Evolutionary conservation across 1,284 basidiomycete genomes (phyloP).

Genomic region (Thelephora terrestris): DNA sequence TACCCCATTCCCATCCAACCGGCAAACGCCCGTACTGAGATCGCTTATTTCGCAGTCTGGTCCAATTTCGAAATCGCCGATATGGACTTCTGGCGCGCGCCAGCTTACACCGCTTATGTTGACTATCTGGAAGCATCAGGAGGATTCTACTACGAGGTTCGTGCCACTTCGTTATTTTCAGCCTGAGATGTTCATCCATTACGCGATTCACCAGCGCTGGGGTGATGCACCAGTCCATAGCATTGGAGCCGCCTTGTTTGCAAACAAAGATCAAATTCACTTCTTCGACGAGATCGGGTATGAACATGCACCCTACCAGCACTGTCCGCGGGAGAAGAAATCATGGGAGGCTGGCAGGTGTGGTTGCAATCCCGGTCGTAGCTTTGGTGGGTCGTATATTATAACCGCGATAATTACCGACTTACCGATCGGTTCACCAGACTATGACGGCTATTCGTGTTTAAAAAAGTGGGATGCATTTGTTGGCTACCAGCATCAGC

Average conservation of each 20-base stretch:
- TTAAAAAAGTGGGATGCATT: conserved; percentile 34
- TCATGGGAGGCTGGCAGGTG: conserved; percentile 36
- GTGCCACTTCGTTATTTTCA: conserved; percentile 8
- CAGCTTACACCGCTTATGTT: conserved; percentile 67
- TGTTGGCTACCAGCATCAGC: neutral
- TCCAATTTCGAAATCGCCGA: conserved; percentile 73
- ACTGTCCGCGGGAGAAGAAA: conserved; percentile 37
- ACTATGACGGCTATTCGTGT: conserved; percentile 42
- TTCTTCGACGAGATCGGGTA: conserved; percentile 61
- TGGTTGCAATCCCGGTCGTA: conserved; percentile 28
- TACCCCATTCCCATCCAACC: conserved; percentile 1
- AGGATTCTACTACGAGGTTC: conserved; percentile 71
- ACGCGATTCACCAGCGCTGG: conserved; percentile 38
- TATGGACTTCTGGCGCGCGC: conserved; percentile 47
- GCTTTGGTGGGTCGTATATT: conserved; percentile 31
- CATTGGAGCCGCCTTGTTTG: conserved; percentile 61
- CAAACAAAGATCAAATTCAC: conserved; percentile 51
- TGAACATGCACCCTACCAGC: conserved; percentile 38
- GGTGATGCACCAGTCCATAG: conserved; percentile 78
- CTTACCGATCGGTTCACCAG: conserved; percentile 15
- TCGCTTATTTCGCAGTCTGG: conserved; percentile 39
- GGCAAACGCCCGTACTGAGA: neutral
- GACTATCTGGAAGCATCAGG: conserved; percentile 61
- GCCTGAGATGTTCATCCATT: neutral
- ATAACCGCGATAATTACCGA: neutral